phyloP scores from a whole-genome alignment of 2,329 filamentous ascomycete genomes.

The Thielaviopsis punctulata region DNA sequence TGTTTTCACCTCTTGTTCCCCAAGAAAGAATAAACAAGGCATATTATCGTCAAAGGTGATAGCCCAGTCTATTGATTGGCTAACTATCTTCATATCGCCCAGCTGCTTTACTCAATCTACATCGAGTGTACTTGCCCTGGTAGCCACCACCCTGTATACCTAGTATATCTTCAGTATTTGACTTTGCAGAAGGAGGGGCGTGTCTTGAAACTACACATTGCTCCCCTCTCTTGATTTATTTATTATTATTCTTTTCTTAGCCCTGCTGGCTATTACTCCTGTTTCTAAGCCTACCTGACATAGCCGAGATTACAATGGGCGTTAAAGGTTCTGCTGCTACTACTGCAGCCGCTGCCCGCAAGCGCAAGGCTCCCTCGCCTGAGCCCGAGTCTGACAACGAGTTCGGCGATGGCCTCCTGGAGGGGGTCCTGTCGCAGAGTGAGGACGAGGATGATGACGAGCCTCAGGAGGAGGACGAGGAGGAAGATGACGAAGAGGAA shows the following conservation, averaged over 20 bases:
- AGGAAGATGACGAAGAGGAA: conserved; percentile 23
- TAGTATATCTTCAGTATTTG: too few species aligned
- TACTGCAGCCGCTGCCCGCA: conserved; percentile 24
- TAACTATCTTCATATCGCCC: too few species aligned
- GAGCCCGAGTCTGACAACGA: conserved; percentile 45
- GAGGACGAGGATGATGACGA: conserved; percentile 41
- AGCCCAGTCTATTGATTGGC: too few species aligned
- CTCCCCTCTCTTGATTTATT: too few species aligned
- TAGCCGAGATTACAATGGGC: not conserved
- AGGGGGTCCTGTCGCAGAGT: conserved; percentile 38
- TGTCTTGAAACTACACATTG: too few species aligned
- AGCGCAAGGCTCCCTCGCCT: conserved; percentile 46
- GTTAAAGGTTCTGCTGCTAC: conserved; percentile 1
- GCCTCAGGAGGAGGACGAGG: conserved; percentile 17
- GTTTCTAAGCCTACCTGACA: not conserved
- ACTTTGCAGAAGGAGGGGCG: too few species aligned
- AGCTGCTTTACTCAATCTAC: too few species aligned
- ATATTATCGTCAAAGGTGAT: too few species aligned
- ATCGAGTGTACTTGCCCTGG: too few species aligned
- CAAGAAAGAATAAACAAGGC: too few species aligned
- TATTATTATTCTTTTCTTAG: not conserved
- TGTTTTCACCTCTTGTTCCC: too few species aligned
- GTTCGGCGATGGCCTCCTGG: conserved; percentile 35
- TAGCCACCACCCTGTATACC: too few species aligned
- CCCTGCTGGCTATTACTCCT: not conserved